phyloP scores from a whole-genome alignment of 306 rosid genomes.

The Malus fusca region DNA sequence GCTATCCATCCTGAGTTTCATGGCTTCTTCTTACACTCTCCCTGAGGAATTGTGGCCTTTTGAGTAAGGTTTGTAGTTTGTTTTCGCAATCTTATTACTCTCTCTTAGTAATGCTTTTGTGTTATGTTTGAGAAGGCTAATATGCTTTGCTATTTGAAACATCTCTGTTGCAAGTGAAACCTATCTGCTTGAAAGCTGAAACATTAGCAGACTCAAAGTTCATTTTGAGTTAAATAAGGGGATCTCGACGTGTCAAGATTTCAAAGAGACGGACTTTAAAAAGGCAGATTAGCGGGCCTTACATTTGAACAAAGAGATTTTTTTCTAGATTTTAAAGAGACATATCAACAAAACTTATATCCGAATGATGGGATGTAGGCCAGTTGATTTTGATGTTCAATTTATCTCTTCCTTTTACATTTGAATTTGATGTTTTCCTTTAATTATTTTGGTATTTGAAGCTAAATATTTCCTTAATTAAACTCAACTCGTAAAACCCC shows the following conservation, averaged over 20 bases:
- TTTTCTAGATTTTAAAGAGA: neutral
- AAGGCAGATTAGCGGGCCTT: neutral
- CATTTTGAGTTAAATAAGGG: neutral
- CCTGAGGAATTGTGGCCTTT: neutral
- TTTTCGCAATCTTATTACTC: no score
- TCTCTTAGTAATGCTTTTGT: no score
- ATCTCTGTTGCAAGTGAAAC: neutral
- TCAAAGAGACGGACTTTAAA: neutral
- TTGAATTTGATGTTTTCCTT: neutral
- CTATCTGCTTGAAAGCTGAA: neutral
- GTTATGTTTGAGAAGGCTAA: neutral
- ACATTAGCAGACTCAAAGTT: neutral
- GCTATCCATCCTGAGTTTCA: slow-evolving; percentile 97
- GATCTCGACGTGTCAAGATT: neutral
- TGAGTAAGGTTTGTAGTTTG: neutral
- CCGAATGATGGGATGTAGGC: neutral
- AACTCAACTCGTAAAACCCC: neutral
- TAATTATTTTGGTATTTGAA: neutral
- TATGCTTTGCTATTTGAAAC: neutral
- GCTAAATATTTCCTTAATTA: neutral
- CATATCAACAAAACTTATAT: neutral
- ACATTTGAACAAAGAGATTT: neutral
- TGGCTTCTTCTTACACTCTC: slow-evolving; percentile 51
- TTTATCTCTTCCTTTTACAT: neutral
- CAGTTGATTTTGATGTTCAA: neutral